These are phyloP conservation scores for Cryomyces antarcticus DNA, from an alignment of 495 filamentous ascomycete species.

Conservation along the genomic window DNA sequence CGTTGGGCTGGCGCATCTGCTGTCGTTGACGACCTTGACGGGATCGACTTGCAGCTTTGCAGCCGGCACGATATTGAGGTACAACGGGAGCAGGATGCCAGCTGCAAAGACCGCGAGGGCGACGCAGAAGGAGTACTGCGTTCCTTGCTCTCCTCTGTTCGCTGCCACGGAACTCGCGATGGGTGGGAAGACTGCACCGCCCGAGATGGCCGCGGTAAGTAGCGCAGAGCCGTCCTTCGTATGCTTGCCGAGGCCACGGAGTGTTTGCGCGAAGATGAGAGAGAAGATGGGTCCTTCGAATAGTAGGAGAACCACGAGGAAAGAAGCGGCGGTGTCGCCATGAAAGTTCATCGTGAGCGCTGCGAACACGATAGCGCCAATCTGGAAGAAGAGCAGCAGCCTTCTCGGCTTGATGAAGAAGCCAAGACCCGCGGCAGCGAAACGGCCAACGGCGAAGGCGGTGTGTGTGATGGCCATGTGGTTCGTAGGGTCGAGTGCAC, in stretches of 20 bases:
- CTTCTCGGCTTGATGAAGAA: conserved; percentile 40
- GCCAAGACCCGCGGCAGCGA: conserved; percentile 33
- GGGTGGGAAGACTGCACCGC: conserved; percentile 35
- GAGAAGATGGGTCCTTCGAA: conserved; percentile 40
- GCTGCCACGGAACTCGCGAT: conserved; percentile 28
- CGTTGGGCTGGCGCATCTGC: too few species aligned
- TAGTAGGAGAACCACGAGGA: conserved; percentile 35
- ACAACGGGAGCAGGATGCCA: conserved; percentile 37
- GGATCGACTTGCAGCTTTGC: conserved; percentile 45
- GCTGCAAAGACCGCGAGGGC: conserved; percentile 36
- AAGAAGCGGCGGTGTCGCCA: conserved; percentile 25
- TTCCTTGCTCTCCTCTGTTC: conserved; percentile 8
- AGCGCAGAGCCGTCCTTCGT: conserved; percentile 36
- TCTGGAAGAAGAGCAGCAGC: conserved; percentile 35
- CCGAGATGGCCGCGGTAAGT: conserved; percentile 33
- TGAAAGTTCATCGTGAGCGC: conserved; percentile 32
- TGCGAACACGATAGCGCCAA: conserved; percentile 33
- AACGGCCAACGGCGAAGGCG: conserved; percentile 42
- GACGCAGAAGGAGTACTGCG: conserved; percentile 33
- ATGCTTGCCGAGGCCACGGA: conserved; percentile 38
- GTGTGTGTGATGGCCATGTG: conserved; percentile 34
- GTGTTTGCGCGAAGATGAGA: conserved; percentile 36
- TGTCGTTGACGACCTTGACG: too few species aligned
- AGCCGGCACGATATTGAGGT: conserved; percentile 31
- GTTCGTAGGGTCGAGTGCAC: conserved; percentile 17